These are phyloP conservation scores for Coleophoma eucalyptorum DNA, from an alignment of 2,329 filamentous ascomycete genomes.

Conservation along the genomic window DNA sequence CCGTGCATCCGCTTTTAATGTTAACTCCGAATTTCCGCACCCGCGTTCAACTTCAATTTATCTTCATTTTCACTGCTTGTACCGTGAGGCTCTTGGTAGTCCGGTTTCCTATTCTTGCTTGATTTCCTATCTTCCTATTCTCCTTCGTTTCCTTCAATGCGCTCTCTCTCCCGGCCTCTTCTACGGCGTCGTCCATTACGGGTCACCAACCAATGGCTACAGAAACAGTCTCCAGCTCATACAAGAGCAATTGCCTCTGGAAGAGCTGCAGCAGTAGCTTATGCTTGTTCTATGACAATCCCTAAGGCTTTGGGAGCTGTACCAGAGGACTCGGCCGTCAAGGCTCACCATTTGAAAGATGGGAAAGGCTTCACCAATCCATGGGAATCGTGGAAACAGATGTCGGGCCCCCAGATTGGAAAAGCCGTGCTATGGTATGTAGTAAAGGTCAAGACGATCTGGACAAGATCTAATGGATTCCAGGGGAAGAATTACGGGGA, in stretches of 20 bases:
- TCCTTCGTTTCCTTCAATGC: conserved; percentile 38
- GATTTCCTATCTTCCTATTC: neutral
- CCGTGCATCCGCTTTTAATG: too few species aligned
- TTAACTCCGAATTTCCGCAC: too few species aligned
- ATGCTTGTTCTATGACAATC: conserved; percentile 17
- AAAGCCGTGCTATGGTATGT: conserved; percentile 22
- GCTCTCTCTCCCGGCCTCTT: conserved; percentile 36
- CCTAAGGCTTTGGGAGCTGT: conserved; percentile 21
- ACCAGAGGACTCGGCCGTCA: conserved; percentile 31
- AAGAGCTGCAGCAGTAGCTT: conserved; percentile 13
- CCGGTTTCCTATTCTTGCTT: neutral
- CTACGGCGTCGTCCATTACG: conserved; percentile 14
- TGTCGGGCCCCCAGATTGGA: conserved; percentile 26
- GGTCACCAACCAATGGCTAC: neutral
- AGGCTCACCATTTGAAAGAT: conserved; percentile 46
- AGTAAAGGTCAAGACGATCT: too few species aligned
- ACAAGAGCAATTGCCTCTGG: conserved; percentile 13
- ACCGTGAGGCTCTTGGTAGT: too few species aligned
- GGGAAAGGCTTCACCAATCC: conserved; percentile 54
- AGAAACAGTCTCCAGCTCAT: neutral
- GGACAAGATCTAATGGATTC: too few species aligned
- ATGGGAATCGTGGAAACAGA: conserved; percentile 47
- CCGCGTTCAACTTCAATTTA: too few species aligned
- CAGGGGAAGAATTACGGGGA: conserved; percentile 14
- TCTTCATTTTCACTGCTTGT: too few species aligned